Percentiles rank a stretch among this genome's conserved stretches.
These are phyloP conservation scores for Populus davidiana DNA, from an alignment of 345 rosid species.

Conservation along the genomic window DNA sequence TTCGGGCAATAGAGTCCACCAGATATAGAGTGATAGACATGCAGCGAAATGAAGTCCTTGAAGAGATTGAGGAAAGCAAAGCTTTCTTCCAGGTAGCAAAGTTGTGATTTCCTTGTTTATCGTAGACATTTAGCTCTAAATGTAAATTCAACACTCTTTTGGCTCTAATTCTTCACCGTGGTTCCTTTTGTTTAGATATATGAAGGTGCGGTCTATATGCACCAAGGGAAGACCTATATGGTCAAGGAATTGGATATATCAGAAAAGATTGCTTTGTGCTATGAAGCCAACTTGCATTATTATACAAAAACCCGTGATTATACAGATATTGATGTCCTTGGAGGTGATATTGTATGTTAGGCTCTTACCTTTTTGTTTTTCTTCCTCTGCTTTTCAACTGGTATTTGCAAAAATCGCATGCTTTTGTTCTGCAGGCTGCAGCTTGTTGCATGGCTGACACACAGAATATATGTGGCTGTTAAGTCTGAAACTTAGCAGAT, in stretches of 20 bases:
- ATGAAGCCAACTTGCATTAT: slow-evolving; percentile 59
- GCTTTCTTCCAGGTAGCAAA: slow-evolving; percentile 86
- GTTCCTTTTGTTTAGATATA: slow-evolving; percentile 45
- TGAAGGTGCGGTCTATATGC: slow-evolving; percentile 86
- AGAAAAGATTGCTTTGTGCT: slow-evolving; percentile 68
- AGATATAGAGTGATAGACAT: slow-evolving; percentile 60
- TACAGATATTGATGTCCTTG: slow-evolving; percentile 69
- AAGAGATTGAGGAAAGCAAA: slow-evolving; percentile 93
- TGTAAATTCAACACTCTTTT: too few species aligned
- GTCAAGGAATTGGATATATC: slow-evolving; percentile 59
- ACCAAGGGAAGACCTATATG: slow-evolving; percentile 86
- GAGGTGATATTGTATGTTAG: slow-evolving; percentile 69
- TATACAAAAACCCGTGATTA: slow-evolving; percentile 77
- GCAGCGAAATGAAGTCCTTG: slow-evolving; percentile 51
- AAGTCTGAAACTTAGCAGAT: too few species aligned
- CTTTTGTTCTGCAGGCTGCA: slow-evolving; percentile 1
- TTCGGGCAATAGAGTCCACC: slow-evolving; percentile 83
- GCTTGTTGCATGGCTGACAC: neutral
- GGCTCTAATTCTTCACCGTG: slow-evolving; percentile 7
- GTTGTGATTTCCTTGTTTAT: neutral
- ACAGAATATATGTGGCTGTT: too few species aligned
- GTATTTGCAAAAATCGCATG: neutral
- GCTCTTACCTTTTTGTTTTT: neutral
- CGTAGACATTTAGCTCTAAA: neutral
- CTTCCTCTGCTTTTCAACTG: neutral